phyloP scores from a whole-genome alignment of 2,329 filamentous ascomycete genomes.

The Graphiopsis chlorocephala region DNA sequence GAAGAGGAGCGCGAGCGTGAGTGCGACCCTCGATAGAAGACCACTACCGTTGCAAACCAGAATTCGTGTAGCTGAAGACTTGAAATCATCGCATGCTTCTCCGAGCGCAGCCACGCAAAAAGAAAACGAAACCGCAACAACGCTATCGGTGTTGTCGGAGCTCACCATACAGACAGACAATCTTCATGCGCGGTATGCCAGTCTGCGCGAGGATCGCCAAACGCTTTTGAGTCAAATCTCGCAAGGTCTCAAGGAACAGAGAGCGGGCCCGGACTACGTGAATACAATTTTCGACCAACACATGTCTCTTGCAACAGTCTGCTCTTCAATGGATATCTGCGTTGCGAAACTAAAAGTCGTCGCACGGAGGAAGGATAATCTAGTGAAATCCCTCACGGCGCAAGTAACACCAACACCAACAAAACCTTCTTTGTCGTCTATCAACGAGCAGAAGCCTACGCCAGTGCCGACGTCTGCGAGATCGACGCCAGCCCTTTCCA shows the following conservation, averaged over 20 bases:
- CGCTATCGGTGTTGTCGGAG: conserved; percentile 14
- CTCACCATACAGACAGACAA: conserved; percentile 29
- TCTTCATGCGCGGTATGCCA: conserved; percentile 29
- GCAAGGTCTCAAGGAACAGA: conserved; percentile 24
- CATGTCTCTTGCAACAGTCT: conserved; percentile 29
- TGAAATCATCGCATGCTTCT: background rate
- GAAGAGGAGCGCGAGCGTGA: conserved; percentile 7
- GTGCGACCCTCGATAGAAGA: background rate
- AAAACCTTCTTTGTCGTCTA: background rate
- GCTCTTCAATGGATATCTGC: conserved; percentile 35
- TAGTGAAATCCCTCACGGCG: background rate
- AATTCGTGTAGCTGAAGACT: background rate
- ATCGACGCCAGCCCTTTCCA: background rate
- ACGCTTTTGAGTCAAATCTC: conserved; percentile 27
- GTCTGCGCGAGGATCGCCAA: conserved; percentile 31
- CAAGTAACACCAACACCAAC: background rate
- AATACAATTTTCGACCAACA: conserved; percentile 32
- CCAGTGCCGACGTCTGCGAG: background rate
- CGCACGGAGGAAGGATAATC: conserved; percentile 30
- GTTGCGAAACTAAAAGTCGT: conserved; percentile 34
- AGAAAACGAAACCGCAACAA: background rate
- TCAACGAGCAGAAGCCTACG: background rate
- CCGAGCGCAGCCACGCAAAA: background rate
- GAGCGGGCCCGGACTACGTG: conserved; percentile 26
- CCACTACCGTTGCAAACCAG: background rate